Percentiles rank a stretch among this genome's conserved stretches.
Conservation (phyloP, 1,284 basidiomycete genomes). For the Vanrija humicola region DNA sequence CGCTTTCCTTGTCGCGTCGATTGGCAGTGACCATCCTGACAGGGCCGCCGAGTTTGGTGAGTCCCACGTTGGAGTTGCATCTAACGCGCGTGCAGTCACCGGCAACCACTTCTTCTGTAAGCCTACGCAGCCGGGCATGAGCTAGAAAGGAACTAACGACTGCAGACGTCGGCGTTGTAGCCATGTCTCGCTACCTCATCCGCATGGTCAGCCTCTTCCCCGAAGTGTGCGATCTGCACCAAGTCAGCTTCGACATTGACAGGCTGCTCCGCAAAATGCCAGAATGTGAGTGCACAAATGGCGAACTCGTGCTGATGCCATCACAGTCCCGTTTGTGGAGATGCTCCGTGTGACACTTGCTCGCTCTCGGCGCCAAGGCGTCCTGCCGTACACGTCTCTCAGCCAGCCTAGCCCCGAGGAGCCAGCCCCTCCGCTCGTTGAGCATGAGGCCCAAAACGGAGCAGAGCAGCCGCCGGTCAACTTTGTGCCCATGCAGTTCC, state of each 20-base stretch:
- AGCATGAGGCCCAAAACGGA: too few species aligned
- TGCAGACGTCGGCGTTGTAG: slow-evolving; percentile 13
- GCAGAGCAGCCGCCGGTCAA: too few species aligned
- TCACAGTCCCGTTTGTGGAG: neutral
- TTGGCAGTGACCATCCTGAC: slow-evolving; percentile 1
- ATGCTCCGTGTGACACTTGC: neutral
- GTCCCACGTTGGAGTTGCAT: slow-evolving; percentile 5
- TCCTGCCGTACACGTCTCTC: neutral
- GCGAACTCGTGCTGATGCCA: neutral
- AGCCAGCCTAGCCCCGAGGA: neutral
- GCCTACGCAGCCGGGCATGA: neutral
- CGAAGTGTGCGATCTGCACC: slow-evolving; percentile 8
- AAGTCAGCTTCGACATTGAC: slow-evolving; percentile 17
- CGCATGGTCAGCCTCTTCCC: slow-evolving; percentile 15
- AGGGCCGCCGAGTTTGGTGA: neutral
- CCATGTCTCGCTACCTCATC: slow-evolving; percentile 16
- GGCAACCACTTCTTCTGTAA: slow-evolving; percentile 17
- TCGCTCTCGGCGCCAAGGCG: neutral
- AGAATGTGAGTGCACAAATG: neutral
- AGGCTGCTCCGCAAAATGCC: slow-evolving; percentile 8
- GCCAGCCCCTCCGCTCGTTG: neutral
- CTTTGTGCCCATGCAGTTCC: too few species aligned
- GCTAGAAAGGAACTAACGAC: neutral
- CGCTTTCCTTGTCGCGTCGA: slow-evolving; percentile 6
- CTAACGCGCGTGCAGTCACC: too few species aligned